phyloP scores from a whole-genome alignment of 371 early-diverging fungal species.

The Mortierella sp. region DNA sequence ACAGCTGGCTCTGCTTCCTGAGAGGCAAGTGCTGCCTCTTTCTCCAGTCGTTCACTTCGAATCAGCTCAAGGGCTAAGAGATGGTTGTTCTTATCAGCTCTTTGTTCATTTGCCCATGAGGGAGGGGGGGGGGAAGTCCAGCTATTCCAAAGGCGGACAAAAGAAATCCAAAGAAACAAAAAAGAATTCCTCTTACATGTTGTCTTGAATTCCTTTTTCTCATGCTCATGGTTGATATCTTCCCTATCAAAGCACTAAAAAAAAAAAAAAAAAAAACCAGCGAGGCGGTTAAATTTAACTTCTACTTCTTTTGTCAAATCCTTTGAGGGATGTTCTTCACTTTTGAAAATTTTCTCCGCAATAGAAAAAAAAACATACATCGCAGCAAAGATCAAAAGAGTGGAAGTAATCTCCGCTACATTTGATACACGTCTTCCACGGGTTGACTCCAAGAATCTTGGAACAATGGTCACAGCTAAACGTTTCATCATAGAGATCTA shows the following conservation, averaged over 20 bases:
- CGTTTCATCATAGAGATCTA: constrained; percentile 74
- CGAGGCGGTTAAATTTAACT: no score
- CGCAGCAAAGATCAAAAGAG: constrained; percentile 76
- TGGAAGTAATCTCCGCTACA: constrained; percentile 76
- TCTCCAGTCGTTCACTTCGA: constrained; percentile 51
- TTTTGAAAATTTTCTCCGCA: neutral
- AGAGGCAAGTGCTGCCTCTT: constrained; percentile 61
- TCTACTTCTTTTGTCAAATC: no score
- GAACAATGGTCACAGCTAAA: constrained; percentile 79
- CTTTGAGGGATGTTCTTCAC: no score
- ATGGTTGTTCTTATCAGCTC: neutral
- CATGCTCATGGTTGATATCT: constrained; percentile 65
- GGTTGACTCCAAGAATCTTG: constrained; percentile 63
- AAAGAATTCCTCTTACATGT: constrained; percentile 58
- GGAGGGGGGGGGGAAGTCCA: neutral
- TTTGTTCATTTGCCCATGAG: no score
- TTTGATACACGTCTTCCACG: constrained; percentile 76
- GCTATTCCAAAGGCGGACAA: neutral
- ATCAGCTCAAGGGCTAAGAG: constrained; percentile 45
- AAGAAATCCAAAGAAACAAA: neutral
- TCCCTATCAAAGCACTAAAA: constrained; percentile 65
- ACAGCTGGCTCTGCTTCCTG: constrained; percentile 53
- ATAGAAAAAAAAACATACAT: constrained; percentile 49
- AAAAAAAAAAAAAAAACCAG: neutral
- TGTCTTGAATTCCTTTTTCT: constrained; percentile 66